Conservation (phyloP, 2,329 filamentous ascomycete genomes). For the Byssochlamys sp. region DNA sequence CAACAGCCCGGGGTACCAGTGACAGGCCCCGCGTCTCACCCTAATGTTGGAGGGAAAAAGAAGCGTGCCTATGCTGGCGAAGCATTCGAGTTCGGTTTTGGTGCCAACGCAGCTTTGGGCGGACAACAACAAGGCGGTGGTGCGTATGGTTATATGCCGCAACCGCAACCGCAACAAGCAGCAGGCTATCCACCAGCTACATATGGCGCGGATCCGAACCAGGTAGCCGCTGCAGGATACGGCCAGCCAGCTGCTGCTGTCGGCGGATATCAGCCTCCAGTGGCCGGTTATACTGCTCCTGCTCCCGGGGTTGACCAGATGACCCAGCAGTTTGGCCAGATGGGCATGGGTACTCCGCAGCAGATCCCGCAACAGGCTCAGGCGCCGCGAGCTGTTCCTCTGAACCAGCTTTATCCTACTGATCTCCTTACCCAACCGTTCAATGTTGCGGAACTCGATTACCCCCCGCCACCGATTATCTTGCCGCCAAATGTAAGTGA, state of each 20-base stretch:
- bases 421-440: conserved; percentile 89
- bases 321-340: conserved; percentile 71
- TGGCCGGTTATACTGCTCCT: conserved; percentile 54
- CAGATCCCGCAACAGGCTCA: conserved; percentile 41
- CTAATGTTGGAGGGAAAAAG: conserved; percentile 48
- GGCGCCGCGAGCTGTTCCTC: conserved; percentile 41
- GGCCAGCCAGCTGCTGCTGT: conserved; percentile 28
- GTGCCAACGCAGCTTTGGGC: conserved; percentile 63
- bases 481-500: conserved; percentile 77
- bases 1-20: conserved; percentile 20
- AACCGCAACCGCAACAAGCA: conserved; percentile 40
- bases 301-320: conserved; percentile 57
- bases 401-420: conserved; percentile 86
- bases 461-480: conserved; percentile 81
- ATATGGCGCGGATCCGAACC: conserved; percentile 37
- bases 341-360: conserved; percentile 57
- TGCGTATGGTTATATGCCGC: conserved; percentile 53
- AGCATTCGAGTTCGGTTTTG: conserved; percentile 83
- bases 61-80: conserved; percentile 90
- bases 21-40: conserved; percentile 22
- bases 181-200: conserved; percentile 34
- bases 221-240: conserved; percentile 17
- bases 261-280: conserved; percentile 59
- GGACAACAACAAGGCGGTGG: conserved; percentile 43
- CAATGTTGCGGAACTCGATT: conserved; percentile 83